Base-by-base conservation (phyloP, 352 stramenopile species). In the Phytophthora ohioensis region DNA sequence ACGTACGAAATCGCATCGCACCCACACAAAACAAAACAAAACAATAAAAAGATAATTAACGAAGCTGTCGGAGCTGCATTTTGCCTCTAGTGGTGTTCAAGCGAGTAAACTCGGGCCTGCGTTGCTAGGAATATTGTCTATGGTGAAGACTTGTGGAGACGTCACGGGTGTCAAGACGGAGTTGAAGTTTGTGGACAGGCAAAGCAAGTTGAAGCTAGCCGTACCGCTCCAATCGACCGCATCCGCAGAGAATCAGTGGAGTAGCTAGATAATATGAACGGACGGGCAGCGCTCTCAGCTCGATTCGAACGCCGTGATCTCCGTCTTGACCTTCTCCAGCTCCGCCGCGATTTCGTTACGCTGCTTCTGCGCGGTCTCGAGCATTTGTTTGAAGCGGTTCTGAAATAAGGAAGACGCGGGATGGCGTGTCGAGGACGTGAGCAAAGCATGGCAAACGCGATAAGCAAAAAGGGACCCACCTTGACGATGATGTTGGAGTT, bases 401-500 rank as follows among this genome's bases (percentile, higher is more conserved):
- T 93, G 63, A 63, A n/a, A 4, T 43, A 58, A 39, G 12, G 30
- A 7, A 47, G 45, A 57, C 7, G 11, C 13, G 47, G 17, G 34
- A 63, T 48, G 57, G 30, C 4, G n/a, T 48, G 27, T 62, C 17
- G 57, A 32, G 8, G 32, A 57, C 41, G 15, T 57, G 13, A 66
- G 39, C 48, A 59, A 51, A 21, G 21, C 10, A 48, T 30, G n/a
- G 15, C 60, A 45, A 27, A 54, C n/a, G 8, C 34, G 36, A 38
- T 11, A 55, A 10, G 21, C 4, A 46, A 32, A 56, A 30, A 45
- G 3, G 11, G 17, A 59, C 72, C 21, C 35, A 93, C 85, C 87
- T 92, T 94, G 66, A 94, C 87, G 59, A 94, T 78, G 46, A 92
- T 90, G 73, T 94, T 94, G 21, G 85, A 81, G 65, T 91, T 93